Conservation (phyloP, 2,329 filamentous ascomycete genomes). For the Cytospora piceae region DNA sequence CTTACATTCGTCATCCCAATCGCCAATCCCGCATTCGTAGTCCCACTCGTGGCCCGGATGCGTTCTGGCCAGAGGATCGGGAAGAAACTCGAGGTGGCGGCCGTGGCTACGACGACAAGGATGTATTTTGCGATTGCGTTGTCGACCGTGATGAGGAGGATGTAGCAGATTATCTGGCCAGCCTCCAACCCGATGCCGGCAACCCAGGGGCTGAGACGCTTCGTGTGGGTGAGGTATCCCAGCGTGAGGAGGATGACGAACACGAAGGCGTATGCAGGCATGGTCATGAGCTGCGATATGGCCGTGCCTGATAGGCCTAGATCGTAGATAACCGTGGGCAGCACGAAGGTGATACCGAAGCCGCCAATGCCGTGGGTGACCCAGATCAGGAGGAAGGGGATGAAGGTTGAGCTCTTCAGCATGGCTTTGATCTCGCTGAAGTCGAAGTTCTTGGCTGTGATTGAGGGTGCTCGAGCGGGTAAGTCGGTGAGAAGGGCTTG, state of each 20-base stretch:
- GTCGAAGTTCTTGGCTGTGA: conserved; percentile 34
- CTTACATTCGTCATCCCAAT: conserved; percentile 44
- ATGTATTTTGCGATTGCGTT: conserved; percentile 43
- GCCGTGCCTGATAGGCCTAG: conserved; percentile 37
- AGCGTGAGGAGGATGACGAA: conserved; percentile 36
- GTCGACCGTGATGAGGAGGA: conserved; percentile 44
- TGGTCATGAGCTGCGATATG: conserved; percentile 38
- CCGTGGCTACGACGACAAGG: conserved; percentile 45
- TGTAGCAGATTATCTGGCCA: conserved; percentile 43
- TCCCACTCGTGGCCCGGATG: conserved; percentile 44
- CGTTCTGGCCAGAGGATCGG: conserved; percentile 47
- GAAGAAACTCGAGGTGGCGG: conserved; percentile 44
- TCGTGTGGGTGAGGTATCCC: conserved; percentile 34
- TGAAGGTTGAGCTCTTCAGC: conserved; percentile 33
- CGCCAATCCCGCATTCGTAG: conserved; percentile 43
- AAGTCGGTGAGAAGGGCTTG: conserved; percentile 33
- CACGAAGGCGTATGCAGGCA: conserved; percentile 32
- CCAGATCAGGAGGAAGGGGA: conserved; percentile 37
- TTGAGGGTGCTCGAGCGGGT: conserved; percentile 33
- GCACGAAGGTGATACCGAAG: conserved; percentile 37
- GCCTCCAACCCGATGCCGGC: conserved; percentile 38
- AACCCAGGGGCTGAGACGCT: conserved; percentile 34
- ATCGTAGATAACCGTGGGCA: conserved; percentile 38
- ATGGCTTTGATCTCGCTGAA: conserved; percentile 32
- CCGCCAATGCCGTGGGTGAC: conserved; percentile 38